These are phyloP conservation scores for Apiospora malaysiana DNA, from an alignment of 2,329 filamentous ascomycete genomes.

Conservation along the genomic window DNA sequence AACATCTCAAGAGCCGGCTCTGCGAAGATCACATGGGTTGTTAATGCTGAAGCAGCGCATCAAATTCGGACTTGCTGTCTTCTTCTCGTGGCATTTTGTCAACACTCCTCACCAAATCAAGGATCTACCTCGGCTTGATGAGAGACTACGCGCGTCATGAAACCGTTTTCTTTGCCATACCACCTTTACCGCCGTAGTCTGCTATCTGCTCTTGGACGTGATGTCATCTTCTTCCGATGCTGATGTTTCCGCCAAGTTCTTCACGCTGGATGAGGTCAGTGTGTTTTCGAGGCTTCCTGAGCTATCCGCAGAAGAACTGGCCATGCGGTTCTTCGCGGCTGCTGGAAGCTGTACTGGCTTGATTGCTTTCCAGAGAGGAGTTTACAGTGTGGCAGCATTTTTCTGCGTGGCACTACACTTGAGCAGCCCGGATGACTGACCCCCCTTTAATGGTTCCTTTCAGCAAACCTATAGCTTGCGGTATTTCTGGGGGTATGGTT, in stretches of 20 bases:
- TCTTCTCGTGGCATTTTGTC: conserved; percentile 26
- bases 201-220: not conserved
- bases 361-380: conserved; percentile 25
- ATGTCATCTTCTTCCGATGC: not conserved
- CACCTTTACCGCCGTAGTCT: not conserved
- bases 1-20: not conserved
- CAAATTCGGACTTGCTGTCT: conserved; percentile 24
- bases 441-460: not conserved
- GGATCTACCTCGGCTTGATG: conserved; percentile 5
- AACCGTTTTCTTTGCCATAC: not conserved
- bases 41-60: not conserved
- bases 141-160: not conserved
- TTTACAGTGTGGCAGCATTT: conserved; percentile 22
- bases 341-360: conserved; percentile 22
- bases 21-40: not conserved
- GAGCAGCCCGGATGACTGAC: not conserved
- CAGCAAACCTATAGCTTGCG: not conserved
- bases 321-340: conserved; percentile 24
- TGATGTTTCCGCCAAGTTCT: not conserved
- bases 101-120: conserved; percentile 24
- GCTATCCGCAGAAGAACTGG: not conserved
- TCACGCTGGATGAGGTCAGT: not conserved
- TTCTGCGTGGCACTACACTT: not conserved
- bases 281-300: not conserved
- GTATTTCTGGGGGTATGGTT: not conserved